phyloP scores from a whole-genome alignment of 805 yeast species.

The Naumovozyma baii region DNA sequence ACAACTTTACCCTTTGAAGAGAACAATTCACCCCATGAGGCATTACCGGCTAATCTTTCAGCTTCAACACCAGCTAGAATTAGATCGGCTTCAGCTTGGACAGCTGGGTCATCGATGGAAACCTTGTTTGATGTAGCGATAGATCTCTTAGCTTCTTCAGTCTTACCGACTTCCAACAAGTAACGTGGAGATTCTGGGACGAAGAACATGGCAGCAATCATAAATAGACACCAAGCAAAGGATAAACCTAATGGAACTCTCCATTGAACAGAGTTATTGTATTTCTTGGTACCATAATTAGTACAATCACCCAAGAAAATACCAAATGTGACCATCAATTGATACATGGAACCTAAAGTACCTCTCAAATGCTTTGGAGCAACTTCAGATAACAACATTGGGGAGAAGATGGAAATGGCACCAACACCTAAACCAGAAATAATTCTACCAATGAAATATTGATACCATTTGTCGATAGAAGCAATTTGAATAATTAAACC shows the following conservation, averaged over 20 bases:
- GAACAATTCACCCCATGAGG: slow-evolving; percentile 38
- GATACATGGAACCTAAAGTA: slow-evolving; percentile 57
- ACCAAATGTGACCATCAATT: slow-evolving; percentile 60
- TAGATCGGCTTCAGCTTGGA: slow-evolving; percentile 39
- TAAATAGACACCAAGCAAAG: slow-evolving; percentile 36
- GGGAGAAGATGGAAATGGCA: slow-evolving; percentile 63
- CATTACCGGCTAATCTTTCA: slow-evolving; percentile 49
- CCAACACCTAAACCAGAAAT: slow-evolving; percentile 74
- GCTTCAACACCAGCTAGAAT: slow-evolving; percentile 47
- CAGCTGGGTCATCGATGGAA: slow-evolving; percentile 37
- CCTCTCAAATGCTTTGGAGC: slow-evolving; percentile 65
- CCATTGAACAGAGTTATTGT: slow-evolving; percentile 64
- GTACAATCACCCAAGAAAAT: slow-evolving; percentile 69
- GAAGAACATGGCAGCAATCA: slow-evolving; percentile 32
- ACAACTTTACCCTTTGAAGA: slow-evolving; percentile 54
- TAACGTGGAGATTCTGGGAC: slow-evolving; percentile 71
- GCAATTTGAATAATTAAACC: slow-evolving; percentile 55
- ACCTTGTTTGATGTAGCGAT: slow-evolving; percentile 45
- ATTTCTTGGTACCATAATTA: slow-evolving; percentile 51
- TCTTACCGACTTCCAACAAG: slow-evolving; percentile 42
- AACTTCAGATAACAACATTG: slow-evolving; percentile 60
- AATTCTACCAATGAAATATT: slow-evolving; percentile 54
- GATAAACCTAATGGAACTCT: slow-evolving; percentile 57
- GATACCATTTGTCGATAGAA: slow-evolving; percentile 45
- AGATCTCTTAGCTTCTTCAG: slow-evolving; percentile 46